phyloP scores from a whole-genome alignment of 2,329 filamentous ascomycete genomes.

The Fusarium sp. region DNA sequence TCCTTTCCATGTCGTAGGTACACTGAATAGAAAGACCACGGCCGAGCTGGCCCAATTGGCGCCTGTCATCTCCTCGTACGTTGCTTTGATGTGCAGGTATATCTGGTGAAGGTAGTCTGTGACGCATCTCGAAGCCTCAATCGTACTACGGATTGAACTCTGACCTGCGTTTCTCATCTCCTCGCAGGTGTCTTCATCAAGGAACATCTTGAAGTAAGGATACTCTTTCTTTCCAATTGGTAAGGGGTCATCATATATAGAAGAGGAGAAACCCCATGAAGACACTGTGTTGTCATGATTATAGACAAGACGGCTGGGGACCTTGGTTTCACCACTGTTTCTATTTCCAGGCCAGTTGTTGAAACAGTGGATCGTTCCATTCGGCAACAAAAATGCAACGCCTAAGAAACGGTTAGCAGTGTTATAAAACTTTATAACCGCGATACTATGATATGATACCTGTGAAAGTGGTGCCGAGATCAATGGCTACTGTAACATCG shows the following conservation, averaged over 20 bases:
- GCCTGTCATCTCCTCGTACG: not conserved
- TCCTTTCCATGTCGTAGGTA: not conserved
- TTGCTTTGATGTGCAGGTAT: not conserved
- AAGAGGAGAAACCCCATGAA: not conserved
- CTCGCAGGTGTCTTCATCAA: not conserved
- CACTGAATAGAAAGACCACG: not conserved
- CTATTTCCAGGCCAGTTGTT: constrained; percentile 5
- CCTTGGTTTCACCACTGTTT: not conserved
- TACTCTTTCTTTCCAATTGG: not conserved
- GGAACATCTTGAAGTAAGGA: not conserved
- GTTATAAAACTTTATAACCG: too few species aligned
- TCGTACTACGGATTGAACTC: not conserved
- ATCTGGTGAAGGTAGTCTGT: not conserved
- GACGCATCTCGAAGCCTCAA: not conserved
- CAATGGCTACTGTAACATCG: not conserved
- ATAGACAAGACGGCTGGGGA: not conserved
- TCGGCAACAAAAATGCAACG: not conserved
- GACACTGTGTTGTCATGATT: not conserved
- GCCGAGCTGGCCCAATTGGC: not conserved
- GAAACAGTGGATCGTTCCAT: not conserved
- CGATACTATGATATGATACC: not conserved
- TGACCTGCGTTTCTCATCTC: not conserved
- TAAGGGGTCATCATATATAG: not conserved
- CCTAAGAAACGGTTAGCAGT: not conserved
- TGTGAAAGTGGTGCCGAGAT: constrained; percentile 6